phyloP scores from a whole-genome alignment of 106 monocot species.

The Phalaenopsis aphrodite region DNA sequence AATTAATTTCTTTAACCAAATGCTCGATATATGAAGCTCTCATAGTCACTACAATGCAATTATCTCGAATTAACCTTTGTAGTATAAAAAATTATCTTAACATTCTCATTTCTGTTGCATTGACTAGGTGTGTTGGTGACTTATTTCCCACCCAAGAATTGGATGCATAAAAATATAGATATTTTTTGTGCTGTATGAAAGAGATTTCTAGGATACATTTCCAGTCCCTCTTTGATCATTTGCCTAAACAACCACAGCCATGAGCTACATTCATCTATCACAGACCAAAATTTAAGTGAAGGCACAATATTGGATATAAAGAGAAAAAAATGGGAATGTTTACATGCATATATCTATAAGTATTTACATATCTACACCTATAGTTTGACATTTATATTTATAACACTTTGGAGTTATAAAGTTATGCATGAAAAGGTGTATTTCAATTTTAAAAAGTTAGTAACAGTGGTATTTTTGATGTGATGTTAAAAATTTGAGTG shows the following conservation, averaged over 20 bases:
- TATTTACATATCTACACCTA: too few species aligned
- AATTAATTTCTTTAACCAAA: too few species aligned
- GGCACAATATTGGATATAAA: neutral
- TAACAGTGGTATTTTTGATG: too few species aligned
- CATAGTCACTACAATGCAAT: neutral
- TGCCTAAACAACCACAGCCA: neutral
- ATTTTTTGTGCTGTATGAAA: neutral
- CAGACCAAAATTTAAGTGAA: neutral
- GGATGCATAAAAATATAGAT: neutral
- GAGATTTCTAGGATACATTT: neutral
- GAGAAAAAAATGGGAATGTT: too few species aligned
- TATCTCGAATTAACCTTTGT: neutral
- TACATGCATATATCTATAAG: too few species aligned
- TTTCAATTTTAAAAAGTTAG: too few species aligned
- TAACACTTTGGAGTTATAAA: too few species aligned
- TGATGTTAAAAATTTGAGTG: too few species aligned
- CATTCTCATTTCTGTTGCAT: neutral
- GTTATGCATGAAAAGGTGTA: too few species aligned
- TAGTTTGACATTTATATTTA: too few species aligned
- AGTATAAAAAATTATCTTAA: neutral
- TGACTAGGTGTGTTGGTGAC: neutral
- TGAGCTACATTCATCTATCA: neutral
- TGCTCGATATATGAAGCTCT: neutral
- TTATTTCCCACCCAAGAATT: neutral
- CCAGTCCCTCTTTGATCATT: neutral